Base-by-base conservation (phyloP, 1,284 basidiomycete species). In the Golubevia sp. region DNA sequence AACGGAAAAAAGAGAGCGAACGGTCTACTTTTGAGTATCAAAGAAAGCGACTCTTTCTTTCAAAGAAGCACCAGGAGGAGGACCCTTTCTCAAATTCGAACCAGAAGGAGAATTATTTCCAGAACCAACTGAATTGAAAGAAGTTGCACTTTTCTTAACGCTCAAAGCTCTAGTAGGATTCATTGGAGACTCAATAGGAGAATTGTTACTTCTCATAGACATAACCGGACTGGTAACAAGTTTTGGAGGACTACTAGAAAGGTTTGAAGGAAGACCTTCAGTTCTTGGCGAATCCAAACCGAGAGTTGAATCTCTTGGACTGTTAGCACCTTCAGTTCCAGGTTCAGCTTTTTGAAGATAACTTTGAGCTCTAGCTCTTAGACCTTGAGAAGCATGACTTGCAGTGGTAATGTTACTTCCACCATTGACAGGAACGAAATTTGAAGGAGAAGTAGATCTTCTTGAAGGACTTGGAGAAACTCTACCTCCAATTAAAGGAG, bases 41-140 rank as follows among this genome's bases (percentile, higher is more conserved):
- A 76, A 76, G 58, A 76, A 76, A 21, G 74, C 74, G 7, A 74
- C 72, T 2, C 74, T 55, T 57, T 76, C 74, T 44, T 56, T 59
- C 18, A 76, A 48, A 21, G 65, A 70, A 1, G 67, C 66, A 15
- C 49, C 62, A 54, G 26, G 44, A 8, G 71, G 59, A n/a, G 38
- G 26, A 30, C 15, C 48, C 11, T 59, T 59, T 11, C 23, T 57
- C 15, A n/a, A 30, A 23, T 18, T 34, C 13, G 51, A 20, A 49
- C 27, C 38, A 13, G 30, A 25, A 25, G 44, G 8, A 18, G 48
- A 50, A 44, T 23, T n/a, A n/a, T 50, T 8, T 20, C 4, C 5
- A 6, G 7, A 51, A 24, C n/a, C 56, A 15, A 23, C 51, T 65
- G 15, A 13, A 1, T 66, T 66, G 2, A 68, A 18, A 0, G 58